Conservation (phyloP, 148 eudicot species). For the Polygonum maritimum region DNA sequence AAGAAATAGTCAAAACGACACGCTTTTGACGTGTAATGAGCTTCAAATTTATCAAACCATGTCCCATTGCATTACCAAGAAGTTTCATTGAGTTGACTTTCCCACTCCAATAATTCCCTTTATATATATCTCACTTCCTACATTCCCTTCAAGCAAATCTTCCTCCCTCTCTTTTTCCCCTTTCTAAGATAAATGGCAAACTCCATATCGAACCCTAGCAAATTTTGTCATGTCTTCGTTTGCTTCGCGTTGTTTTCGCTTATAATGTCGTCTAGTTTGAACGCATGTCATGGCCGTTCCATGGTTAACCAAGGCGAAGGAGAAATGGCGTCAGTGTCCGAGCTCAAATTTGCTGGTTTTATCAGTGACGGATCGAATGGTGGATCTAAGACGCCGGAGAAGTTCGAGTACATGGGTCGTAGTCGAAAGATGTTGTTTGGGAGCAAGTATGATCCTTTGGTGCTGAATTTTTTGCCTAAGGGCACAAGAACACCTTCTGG, state of each 20-base stretch:
- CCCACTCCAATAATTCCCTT: background rate
- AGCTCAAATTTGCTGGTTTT: background rate
- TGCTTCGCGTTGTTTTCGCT: background rate
- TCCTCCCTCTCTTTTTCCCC: background rate
- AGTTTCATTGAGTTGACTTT: background rate
- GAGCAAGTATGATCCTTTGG: background rate
- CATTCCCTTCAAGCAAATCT: background rate
- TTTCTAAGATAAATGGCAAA: background rate
- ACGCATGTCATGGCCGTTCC: background rate
- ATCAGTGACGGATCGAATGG: background rate
- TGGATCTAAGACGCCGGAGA: background rate
- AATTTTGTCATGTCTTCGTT: background rate
- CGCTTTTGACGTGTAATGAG: background rate
- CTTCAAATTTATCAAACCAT: background rate
- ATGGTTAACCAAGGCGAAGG: background rate
- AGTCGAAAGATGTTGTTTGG: background rate
- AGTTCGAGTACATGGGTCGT: background rate
- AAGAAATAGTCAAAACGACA: background rate
- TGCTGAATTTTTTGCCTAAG: constrained; percentile 7
- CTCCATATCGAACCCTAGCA: background rate
- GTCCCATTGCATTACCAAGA: background rate
- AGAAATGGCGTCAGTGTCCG: background rate
- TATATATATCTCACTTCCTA: background rate
- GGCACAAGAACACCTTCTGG: background rate
- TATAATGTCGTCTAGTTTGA: background rate